Base-by-base conservation (phyloP, 2,329 filamentous ascomycete species). In the Coniella vitis region DNA sequence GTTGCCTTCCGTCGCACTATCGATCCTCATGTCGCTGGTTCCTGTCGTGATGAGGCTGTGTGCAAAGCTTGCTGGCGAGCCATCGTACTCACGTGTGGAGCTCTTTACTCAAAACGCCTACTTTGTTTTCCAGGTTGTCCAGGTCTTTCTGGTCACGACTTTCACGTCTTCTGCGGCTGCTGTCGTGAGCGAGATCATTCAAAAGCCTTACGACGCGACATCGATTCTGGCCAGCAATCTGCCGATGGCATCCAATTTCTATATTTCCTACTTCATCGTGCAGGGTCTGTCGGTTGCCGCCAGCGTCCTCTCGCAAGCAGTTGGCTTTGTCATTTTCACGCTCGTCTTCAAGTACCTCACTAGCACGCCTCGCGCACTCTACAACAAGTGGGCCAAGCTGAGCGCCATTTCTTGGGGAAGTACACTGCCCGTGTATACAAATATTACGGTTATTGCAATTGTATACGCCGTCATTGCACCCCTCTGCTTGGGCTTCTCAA, bases 211-310 rank as follows among this genome's bases (percentile, higher is more conserved):
- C 2, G 68, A 68, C 0, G 78, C 81, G 7, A 80, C 88, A 0
- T 68, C 63, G 0, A 67, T 94, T 35, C 74, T 95, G 4, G 84
- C 90, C 1, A 61, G 73, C 14, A 85, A 87, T 51, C 73, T 98
- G 5, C 93, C 93, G 16, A 83, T 79, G 48, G 83, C 89, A 0
- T 90, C 90, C 53, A 97, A 95, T 68, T 94, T 97, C 63, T 98
- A 96, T 66, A 84, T 97, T 17, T 88, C 86, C 0, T 98, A 97
- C 69, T 94, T 98, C 56, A 81, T 97, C 29, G 79, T 98, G 3
- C 93, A 97, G 66, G 94, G 91, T 31, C 67, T 97, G 50, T 84
- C 84, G 1, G 82, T 91, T 53, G 86, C 89, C 3, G 78, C 87
- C 0, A 79, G 83, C 40, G 78, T 86, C 1, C 67, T 97, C 4